Percentiles rank a stretch among this genome's conserved stretches.
Conservation (phyloP, 1,139 yeast species). For the Hansenula lynferdii region DNA sequence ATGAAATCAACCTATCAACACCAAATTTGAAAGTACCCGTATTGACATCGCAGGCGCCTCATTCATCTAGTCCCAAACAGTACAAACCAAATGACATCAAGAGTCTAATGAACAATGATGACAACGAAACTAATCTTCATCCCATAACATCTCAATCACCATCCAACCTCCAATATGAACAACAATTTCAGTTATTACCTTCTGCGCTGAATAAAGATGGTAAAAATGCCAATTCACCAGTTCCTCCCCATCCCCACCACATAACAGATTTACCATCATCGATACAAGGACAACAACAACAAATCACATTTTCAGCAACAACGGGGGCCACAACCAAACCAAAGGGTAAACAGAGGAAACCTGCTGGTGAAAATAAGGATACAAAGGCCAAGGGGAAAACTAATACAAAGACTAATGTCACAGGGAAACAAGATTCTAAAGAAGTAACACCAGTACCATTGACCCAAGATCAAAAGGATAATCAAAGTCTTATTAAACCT, state of each 20-base stretch:
- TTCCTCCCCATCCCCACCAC: too few species aligned
- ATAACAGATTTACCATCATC: too few species aligned
- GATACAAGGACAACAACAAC: too few species aligned
- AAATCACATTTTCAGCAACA: too few species aligned
- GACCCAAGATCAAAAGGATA: constrained; percentile 17
- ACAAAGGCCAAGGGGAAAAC: constrained; percentile 7
- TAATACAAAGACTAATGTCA: too few species aligned
- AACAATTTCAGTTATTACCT: background rate
- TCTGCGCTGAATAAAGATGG: background rate
- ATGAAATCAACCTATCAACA: background rate
- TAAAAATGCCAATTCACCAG: background rate
- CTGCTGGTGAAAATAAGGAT: too few species aligned
- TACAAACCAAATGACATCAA: constrained; percentile 1
- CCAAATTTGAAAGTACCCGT: background rate
- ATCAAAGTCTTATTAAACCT: constrained; percentile 14
- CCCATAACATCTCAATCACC: background rate
- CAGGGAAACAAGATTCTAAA: background rate
- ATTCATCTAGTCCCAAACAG: too few species aligned
- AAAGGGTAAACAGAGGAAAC: too few species aligned
- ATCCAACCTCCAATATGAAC: background rate
- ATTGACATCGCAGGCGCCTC: background rate
- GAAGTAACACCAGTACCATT: constrained; percentile 1
- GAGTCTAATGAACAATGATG: constrained; percentile 1
- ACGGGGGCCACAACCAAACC: too few species aligned
- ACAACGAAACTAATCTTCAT: too few species aligned